These are phyloP conservation scores for Trifolium subterraneum DNA, from an alignment of 306 rosid species.

Conservation along the genomic window DNA sequence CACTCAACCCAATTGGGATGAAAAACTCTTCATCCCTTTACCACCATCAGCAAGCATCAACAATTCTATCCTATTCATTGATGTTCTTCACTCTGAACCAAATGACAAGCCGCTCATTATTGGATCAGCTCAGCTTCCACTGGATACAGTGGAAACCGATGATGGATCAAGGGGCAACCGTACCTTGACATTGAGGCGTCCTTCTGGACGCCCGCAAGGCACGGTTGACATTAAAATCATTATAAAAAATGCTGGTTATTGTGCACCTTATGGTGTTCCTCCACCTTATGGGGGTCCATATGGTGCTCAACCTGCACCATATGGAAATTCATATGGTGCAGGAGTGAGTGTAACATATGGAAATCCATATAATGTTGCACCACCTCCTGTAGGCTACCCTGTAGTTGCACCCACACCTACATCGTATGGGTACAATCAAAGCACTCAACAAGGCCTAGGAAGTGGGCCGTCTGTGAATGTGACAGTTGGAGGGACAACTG, in stretches of 20 bases:
- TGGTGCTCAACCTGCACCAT: neutral
- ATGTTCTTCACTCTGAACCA: constrained; percentile 53
- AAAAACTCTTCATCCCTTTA: constrained; percentile 53
- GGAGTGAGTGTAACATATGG: neutral
- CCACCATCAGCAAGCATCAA: constrained; percentile 41
- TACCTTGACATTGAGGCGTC: constrained; percentile 60
- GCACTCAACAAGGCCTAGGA: constrained; percentile 41
- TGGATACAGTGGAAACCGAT: neutral
- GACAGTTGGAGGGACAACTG: neutral
- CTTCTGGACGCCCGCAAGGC: constrained; percentile 78
- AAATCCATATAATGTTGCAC: neutral
- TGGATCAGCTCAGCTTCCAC: constrained; percentile 55
- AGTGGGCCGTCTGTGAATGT: constrained; percentile 14
- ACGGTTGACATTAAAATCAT: constrained; percentile 57
- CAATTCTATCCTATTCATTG: constrained; percentile 53
- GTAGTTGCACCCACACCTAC: constrained; percentile 15
- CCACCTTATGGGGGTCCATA: constrained; percentile 39
- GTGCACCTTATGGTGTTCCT: constrained; percentile 44
- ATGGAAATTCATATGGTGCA: neutral
- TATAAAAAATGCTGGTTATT: constrained; percentile 47
- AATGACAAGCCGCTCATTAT: constrained; percentile 60
- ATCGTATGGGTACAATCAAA: neutral
- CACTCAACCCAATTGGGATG: constrained; percentile 64
- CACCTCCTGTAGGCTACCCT: neutral
- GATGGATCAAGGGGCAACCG: neutral